These are phyloP conservation scores for Glutinoglossum americanum DNA, from an alignment of 495 filamentous ascomycete genomes.

Conservation along the genomic window DNA sequence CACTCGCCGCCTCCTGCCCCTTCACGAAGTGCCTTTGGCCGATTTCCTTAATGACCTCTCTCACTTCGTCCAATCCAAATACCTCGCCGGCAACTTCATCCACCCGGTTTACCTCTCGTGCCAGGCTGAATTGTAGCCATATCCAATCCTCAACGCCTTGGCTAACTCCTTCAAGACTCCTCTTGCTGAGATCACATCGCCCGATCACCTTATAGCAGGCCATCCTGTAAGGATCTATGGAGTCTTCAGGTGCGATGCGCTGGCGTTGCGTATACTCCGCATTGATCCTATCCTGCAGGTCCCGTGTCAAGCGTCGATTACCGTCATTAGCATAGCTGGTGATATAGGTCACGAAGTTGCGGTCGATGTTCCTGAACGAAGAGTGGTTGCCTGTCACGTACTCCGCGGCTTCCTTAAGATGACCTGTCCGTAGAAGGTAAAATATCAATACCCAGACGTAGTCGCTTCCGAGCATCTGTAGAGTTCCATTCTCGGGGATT, in stretches of 20 bases:
- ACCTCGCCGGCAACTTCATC: constrained; percentile 72
- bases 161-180: constrained; percentile 59
- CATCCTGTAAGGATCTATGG: constrained; percentile 85
- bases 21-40: constrained; percentile 72
- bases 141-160: constrained; percentile 84
- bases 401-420: constrained; percentile 60
- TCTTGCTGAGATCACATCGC: constrained; percentile 66
- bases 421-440: constrained; percentile 72
- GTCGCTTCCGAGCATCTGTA: constrained; percentile 55
- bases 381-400: constrained; percentile 59
- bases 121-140: constrained; percentile 88
- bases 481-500: constrained; percentile 44
- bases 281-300: constrained; percentile 66
- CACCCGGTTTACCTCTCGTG: constrained; percentile 62
- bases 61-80: constrained; percentile 72
- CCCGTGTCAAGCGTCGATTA: constrained; percentile 49
- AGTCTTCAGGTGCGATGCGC: constrained; percentile 64
- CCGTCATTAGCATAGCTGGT: constrained; percentile 48
- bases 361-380: constrained; percentile 73
- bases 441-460: constrained; percentile 89
- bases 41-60: constrained; percentile 65
- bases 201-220: constrained; percentile 96
- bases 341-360: constrained; percentile 78
- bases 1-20: constrained; percentile 38
- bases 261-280: constrained; percentile 70